A percentile compares a stretch with the other conserved stretches of the same genome.
phyloP scores from a whole-genome alignment of 2,329 filamentous ascomycete species.

The Claviceps sp. region DNA sequence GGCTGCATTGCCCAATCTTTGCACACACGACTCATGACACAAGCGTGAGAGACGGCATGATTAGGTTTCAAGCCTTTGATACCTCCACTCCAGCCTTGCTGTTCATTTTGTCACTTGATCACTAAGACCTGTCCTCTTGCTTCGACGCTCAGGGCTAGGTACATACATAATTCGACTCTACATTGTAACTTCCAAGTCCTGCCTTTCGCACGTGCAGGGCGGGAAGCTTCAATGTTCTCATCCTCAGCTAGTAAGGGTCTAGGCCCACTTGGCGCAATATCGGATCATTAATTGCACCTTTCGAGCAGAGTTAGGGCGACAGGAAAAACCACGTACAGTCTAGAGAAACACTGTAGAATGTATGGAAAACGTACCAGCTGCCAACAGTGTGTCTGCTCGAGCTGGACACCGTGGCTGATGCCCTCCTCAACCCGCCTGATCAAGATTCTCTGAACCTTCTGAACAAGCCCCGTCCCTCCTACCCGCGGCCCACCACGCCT shows the following conservation, averaged over 20 bases:
- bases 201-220: not conserved
- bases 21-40: too few relatives aligned
- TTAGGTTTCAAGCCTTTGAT: too few relatives aligned
- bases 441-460: not conserved
- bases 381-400: not conserved
- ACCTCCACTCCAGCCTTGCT: too few relatives aligned
- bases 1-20: too few relatives aligned
- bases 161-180: not conserved
- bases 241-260: not conserved
- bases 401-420: slow-evolving; percentile 1
- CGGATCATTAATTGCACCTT: not conserved
- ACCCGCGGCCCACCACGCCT: slow-evolving; percentile 13
- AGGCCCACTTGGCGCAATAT: not conserved
- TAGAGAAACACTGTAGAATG: not conserved
- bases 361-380: too few relatives aligned
- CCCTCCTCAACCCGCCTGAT: not conserved
- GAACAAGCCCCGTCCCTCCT: slow-evolving; percentile 2
- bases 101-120: too few relatives aligned
- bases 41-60: too few relatives aligned
- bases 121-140: too few relatives aligned
- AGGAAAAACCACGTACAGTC: not conserved
- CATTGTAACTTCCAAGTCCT: not conserved
- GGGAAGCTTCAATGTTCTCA: not conserved
- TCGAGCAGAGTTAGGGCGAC: not conserved
- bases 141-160: not conserved